Evolutionary conservation across 768 basidiomycete genomes (phyloP).

Genomic region (Tricholoma bakamatsutake): DNA sequence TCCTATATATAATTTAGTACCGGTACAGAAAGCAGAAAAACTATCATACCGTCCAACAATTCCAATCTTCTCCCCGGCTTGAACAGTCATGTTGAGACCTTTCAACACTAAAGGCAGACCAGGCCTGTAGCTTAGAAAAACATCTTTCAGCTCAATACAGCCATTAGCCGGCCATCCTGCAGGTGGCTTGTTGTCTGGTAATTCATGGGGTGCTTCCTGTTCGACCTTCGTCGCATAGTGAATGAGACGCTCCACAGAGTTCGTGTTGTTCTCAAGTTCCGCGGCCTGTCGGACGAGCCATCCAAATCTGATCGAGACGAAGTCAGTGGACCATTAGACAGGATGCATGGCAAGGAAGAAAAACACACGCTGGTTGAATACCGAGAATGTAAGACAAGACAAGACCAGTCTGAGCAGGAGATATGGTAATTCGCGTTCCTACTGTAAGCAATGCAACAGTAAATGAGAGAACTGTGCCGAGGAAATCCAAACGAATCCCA

Average conservation of each 20-base stretch:
- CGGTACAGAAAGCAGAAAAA: background rate
- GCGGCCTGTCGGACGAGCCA: conserved; percentile 75
- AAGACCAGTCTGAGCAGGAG: too few relatives aligned
- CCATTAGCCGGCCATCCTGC: conserved; percentile 73
- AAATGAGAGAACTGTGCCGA: too few relatives aligned
- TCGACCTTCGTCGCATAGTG: conserved; percentile 81
- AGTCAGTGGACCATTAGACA: conserved; percentile 6
- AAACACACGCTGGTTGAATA: too few relatives aligned
- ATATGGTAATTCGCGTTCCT: too few relatives aligned
- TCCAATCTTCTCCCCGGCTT: conserved; percentile 84
- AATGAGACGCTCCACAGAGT: conserved; percentile 79
- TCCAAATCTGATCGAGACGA: conserved; percentile 42
- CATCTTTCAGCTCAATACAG: conserved; percentile 64
- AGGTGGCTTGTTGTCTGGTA: conserved; percentile 54
- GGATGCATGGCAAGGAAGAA: background rate
- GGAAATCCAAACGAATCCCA: too few relatives aligned
- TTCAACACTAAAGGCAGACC: conserved; percentile 88
- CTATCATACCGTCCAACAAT: conserved; percentile 59
- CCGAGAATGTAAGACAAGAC: too few relatives aligned
- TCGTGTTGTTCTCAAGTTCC: conserved; percentile 93
- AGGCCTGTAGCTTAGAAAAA: conserved; percentile 79
- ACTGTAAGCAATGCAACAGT: too few relatives aligned
- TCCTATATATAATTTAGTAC: conserved; percentile 29
- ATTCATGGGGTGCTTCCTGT: conserved; percentile 71
- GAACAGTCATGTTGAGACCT: conserved; percentile 65